Conservation (phyloP, 2,329 filamentous ascomycete species). For the Epichloe typhina region DNA sequence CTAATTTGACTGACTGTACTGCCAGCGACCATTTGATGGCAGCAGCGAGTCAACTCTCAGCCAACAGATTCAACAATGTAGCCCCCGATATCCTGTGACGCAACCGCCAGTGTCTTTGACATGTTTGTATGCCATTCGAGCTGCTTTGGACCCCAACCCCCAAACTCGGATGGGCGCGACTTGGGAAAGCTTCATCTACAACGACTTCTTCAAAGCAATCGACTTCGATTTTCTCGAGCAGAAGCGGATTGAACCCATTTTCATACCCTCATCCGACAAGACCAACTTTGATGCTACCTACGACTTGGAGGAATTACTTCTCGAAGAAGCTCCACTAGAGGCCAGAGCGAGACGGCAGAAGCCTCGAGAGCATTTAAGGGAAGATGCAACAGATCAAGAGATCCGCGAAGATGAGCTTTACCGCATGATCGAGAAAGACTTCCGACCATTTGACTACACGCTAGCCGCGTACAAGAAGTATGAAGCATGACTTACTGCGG, state of each 20-base stretch:
- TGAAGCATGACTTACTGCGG: slow-evolving; percentile 13
- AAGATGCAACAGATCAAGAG: slow-evolving; percentile 89
- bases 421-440: slow-evolving; percentile 85
- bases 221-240: slow-evolving; percentile 75
- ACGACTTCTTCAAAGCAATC: slow-evolving; percentile 78
- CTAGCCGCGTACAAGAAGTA: slow-evolving; percentile 64
- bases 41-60: slow-evolving; percentile 71
- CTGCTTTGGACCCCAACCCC: slow-evolving; percentile 68
- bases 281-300: slow-evolving; percentile 99
- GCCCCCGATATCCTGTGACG: slow-evolving; percentile 82
- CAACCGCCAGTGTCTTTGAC: slow-evolving; percentile 78
- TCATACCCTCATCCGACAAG: slow-evolving; percentile 89
- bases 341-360: slow-evolving; percentile 87
- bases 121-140: slow-evolving; percentile 79
- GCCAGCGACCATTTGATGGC: slow-evolving; percentile 84
- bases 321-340: slow-evolving; percentile 91
- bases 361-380: slow-evolving; percentile 78
- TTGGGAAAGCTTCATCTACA: slow-evolving; percentile 74
- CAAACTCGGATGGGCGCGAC: slow-evolving; percentile 71
- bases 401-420: slow-evolving; percentile 91
- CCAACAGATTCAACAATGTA: slow-evolving; percentile 66
- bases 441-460: slow-evolving; percentile 92
- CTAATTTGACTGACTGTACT: not conserved
- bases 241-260: slow-evolving; percentile 83
- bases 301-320: slow-evolving; percentile 80